A percentile compares a stretch with the other conserved stretches of the same genome.
phyloP scores from a whole-genome alignment of 2,329 filamentous ascomycete genomes.

The Fusarium kyushuense region DNA sequence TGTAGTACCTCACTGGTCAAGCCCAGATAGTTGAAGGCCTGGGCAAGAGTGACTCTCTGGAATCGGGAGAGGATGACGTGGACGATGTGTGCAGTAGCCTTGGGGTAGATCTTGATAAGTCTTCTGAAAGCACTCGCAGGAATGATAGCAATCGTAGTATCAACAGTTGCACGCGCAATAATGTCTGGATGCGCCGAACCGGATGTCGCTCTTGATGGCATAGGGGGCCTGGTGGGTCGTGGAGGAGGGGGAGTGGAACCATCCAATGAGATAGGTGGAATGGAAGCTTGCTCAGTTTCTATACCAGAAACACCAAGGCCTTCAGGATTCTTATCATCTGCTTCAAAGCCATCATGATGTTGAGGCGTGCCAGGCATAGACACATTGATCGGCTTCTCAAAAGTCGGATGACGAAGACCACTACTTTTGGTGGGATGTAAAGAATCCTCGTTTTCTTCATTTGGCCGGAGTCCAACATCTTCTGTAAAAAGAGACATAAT shows the following conservation, averaged over 20 bases:
- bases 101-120: slow-evolving; percentile 92
- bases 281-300: slow-evolving; percentile 57
- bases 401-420: slow-evolving; percentile 49
- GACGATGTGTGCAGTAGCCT: slow-evolving; percentile 96
- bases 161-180: slow-evolving; percentile 93
- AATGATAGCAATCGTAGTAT: slow-evolving; percentile 98
- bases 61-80: slow-evolving; percentile 96
- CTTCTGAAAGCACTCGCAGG: slow-evolving; percentile 95
- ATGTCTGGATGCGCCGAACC: slow-evolving; percentile 96
- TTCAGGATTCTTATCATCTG: slow-evolving; percentile 35
- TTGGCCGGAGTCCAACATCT: slow-evolving; percentile 83
- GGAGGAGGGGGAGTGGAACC: slow-evolving; percentile 49
- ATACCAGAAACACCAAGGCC: slow-evolving; percentile 22
- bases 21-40: slow-evolving; percentile 93
- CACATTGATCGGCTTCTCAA: slow-evolving; percentile 41
- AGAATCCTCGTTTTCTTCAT: slow-evolving; percentile 74
- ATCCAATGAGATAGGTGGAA: slow-evolving; percentile 83
- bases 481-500: slow-evolving; percentile 98
- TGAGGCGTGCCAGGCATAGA: slow-evolving; percentile 58
- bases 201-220: slow-evolving; percentile 61
- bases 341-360: slow-evolving; percentile 46
- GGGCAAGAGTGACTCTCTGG: slow-evolving; percentile 93
- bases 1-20: slow-evolving; percentile 91
- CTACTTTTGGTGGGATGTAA: slow-evolving; percentile 43
- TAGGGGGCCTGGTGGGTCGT: slow-evolving; percentile 52